Base-by-base conservation (phyloP, 805 yeast species). In the Blastobotrys terrestris region DNA sequence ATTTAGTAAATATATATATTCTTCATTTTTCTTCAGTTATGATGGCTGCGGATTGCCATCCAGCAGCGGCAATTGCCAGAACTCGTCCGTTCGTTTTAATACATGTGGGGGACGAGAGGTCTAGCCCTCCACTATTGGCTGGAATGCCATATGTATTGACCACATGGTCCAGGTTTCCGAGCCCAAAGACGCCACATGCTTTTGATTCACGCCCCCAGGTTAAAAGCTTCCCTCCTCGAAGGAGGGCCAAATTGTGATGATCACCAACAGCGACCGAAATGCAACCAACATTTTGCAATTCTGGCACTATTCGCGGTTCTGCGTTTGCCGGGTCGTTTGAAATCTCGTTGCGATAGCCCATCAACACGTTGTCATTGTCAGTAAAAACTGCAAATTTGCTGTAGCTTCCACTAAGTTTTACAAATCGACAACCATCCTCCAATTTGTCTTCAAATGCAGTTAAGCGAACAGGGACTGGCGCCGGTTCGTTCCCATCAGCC, bases 11-110 rank as follows among this genome's bases (percentile, higher is more conserved):
- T 41, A 41, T 41, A 41, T 41, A 15, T 41, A 41, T 15, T n/a
- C n/a, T n/a, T 44, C 31, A 44, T 11, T 18, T 16, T 20, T 21
- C 22, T 11, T 49, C 56, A 31, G 61, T 60, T 14, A 80, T 70
- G 50, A 86, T 70, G 1, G 89, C 90, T 44, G 83, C 81, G 3
- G 88, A 78, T 53, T 86, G 94, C 92, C 92, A 86, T 1, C 94
- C 95, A 14, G 82, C 83, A 4, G 91, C 88, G 1, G 86, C 77
- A 35, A 85, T 76, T 0, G 83, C 81, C 18, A 84, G 65, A 62
- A 84, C 72, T 15, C 20, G 16, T 1, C 67, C 65, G 8, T 57
- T 55, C 1, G 72, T 53, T 1, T 66, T 58, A 3, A 79, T 67
- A 46, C 61, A 61, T 0, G 71, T 67, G 2, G 88, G 88, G 22